Evolutionary conservation across 116 monocot genomes (phyloP).

Genomic region (Iris pallida): DNA sequence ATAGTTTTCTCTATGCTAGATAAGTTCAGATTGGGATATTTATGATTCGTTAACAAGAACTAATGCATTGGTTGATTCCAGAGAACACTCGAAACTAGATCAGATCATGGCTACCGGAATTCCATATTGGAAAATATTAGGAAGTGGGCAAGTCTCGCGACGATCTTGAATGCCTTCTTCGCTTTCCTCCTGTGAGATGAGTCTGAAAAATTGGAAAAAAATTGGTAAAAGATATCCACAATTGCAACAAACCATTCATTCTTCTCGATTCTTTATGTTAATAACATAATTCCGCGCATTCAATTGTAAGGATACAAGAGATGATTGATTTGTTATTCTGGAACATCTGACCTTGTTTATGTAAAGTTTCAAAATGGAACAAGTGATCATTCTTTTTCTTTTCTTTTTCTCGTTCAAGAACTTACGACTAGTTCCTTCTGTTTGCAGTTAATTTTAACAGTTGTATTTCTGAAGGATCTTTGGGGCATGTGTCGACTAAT

Average conservation of each 20-base stretch:
- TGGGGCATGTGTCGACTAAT: no score
- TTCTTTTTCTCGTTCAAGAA: no score
- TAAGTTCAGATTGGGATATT: no score
- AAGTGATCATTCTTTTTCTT: no score
- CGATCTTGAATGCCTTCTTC: slow-evolving; percentile 54
- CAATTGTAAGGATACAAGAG: neutral
- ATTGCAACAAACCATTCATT: neutral
- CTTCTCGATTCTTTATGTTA: slow-evolving; percentile 1
- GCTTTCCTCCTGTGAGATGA: slow-evolving; percentile 56
- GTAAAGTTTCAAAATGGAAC: slow-evolving; percentile 1
- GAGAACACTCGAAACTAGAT: slow-evolving; percentile 41
- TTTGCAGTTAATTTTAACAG: no score
- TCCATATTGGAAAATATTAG: slow-evolving; percentile 12
- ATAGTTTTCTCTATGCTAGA: neutral
- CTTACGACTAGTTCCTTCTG: no score
- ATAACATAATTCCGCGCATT: no score
- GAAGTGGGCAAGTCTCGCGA: slow-evolving; percentile 35
- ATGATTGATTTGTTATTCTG: slow-evolving; percentile 4
- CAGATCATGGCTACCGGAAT: slow-evolving; percentile 7
- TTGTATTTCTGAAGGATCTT: no score
- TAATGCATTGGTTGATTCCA: slow-evolving; percentile 11
- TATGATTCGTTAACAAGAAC: neutral
- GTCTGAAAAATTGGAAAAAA: slow-evolving; percentile 1
- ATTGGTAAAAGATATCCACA: neutral
- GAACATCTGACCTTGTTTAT: slow-evolving; percentile 8